These are phyloP conservation scores for Beverwykella pulmonaria DNA, from an alignment of 495 filamentous ascomycete genomes.

Conservation along the genomic window DNA sequence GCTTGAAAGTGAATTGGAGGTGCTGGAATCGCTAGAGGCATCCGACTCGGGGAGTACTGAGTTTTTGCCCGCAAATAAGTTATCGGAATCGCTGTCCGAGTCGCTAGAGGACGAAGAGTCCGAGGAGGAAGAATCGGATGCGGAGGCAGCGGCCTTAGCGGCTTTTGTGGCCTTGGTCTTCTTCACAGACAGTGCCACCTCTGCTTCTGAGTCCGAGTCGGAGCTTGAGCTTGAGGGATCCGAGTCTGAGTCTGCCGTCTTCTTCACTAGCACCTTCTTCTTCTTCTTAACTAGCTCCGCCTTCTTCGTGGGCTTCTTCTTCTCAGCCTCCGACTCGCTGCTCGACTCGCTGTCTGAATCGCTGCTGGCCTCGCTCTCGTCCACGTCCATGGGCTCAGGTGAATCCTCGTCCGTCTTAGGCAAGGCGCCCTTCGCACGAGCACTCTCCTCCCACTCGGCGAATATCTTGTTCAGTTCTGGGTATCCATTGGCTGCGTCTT, in stretches of 20 bases:
- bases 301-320: conserved; percentile 6
- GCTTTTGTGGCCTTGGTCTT: conserved; percentile 9
- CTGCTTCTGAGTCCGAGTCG: conserved; percentile 8
- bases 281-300: neutral
- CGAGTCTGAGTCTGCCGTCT: conserved; percentile 15
- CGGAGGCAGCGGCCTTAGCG: conserved; percentile 10
- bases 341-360: conserved; percentile 27
- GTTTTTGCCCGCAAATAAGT: neutral
- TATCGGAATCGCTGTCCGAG: conserved; percentile 20
- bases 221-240: conserved; percentile 9
- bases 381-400: conserved; percentile 30
- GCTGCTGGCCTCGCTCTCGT: conserved; percentile 15
- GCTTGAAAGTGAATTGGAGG: conserved; percentile 4
- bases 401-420: conserved; percentile 5
- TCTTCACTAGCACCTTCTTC: neutral
- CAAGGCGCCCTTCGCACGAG: neutral
- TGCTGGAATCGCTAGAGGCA: neutral
- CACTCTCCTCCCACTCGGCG: conserved; percentile 31
- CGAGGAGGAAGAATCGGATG: conserved; percentile 21
- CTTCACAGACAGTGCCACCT: conserved; percentile 7
- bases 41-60: conserved; percentile 12
- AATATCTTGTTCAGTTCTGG: conserved; percentile 29
- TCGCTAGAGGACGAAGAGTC: conserved; percentile 23
- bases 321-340: conserved; percentile 32
- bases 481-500: conserved; percentile 14